Evolutionary conservation across 352 stramenopile species (phyloP).

Genomic region (Globisporangium mamillatum): DNA sequence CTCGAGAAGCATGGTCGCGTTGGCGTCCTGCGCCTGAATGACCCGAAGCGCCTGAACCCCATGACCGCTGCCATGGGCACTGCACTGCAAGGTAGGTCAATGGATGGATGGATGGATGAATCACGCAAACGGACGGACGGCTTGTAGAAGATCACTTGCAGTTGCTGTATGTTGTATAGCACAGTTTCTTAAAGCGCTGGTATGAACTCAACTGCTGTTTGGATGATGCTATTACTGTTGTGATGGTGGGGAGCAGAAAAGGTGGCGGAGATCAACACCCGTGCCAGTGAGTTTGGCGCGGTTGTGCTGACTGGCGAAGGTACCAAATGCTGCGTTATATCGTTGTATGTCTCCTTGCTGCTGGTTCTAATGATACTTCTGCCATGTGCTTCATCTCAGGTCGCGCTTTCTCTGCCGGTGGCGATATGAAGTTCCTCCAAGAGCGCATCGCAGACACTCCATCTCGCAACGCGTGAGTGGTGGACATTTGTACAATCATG

Average conservation of each 20-base stretch:
- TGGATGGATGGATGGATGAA: neutral
- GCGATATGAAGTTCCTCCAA: constrained; percentile 82
- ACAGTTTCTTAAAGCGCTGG: neutral
- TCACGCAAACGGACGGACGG: neutral
- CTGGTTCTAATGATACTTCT: neutral
- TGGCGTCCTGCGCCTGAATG: constrained; percentile 64
- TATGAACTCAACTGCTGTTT: neutral
- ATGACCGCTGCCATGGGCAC: constrained; percentile 83
- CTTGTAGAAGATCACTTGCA: neutral
- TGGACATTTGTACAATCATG: neutral
- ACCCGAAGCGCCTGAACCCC: constrained; percentile 83
- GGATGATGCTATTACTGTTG: neutral
- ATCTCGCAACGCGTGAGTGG: constrained; percentile 60
- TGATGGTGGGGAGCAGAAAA: constrained; percentile 21
- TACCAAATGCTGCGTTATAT: neutral
- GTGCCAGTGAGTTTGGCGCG: constrained; percentile 51
- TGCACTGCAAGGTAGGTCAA: constrained; percentile 39
- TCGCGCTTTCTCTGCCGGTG: constrained; percentile 84
- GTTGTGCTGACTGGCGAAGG: constrained; percentile 76
- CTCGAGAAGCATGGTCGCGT: constrained; percentile 46
- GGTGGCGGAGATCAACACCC: constrained; percentile 48
- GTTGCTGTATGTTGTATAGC: neutral
- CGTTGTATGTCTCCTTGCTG: neutral
- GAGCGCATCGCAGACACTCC: constrained; percentile 54
- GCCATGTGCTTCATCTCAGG: constrained; percentile 10